Evolutionary conservation across 73 alveolate genomes (phyloP), one percentile per base, ranked within the genome.

Genomic region (Halteria grandinella): DNA sequence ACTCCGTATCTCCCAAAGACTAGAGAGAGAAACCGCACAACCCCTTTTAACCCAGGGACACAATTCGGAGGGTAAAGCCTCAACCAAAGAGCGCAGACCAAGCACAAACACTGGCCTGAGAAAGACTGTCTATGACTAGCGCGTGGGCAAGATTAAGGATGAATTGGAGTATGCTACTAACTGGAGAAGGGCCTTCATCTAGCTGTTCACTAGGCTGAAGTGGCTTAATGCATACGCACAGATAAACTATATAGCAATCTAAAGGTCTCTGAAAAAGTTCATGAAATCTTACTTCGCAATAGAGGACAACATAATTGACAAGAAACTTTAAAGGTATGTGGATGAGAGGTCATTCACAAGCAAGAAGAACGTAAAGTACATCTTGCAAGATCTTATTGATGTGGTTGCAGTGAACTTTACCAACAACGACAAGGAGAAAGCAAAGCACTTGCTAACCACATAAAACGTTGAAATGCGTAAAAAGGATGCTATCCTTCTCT

Each of bases 101-200:
- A 5, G 11, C n/a, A 36, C 5, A 11, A 36, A 36, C n/a, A 36
- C 5, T 11, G 11, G 5, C n/a, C n/a, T 11, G 11, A 11, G 47
- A 11, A 36, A 36, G 47, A 5, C 5, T 5, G 47, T 36, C 47
- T 5, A 49, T 1, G 71, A 49, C 4, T 4, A 64, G 43, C 40
- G 43, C 24, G 32, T 64, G 37, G 24, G 20, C 53, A 20, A 20
- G 32, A 71, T 33, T 18, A 75, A 44, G 57, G 87, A 75, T 43
- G 87, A 75, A 21, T 47, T 75, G 2, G 76, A 75, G 63, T 75
- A 55, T 36, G 87, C 87, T 32, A 75, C 78, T 0, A 75, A 57
- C 34, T 75, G 87, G 87, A 75, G 75, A n/a, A 55, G 87, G 57
- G 87, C 78, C 7, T 55, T 55, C 34, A 29, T 54, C 21, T 14